Evolutionary conservation across 2,329 filamentous ascomycete genomes (phyloP), one percentile per base, ranked within the genome.

Genomic region (Atkinsonella hypoxylon): DNA sequence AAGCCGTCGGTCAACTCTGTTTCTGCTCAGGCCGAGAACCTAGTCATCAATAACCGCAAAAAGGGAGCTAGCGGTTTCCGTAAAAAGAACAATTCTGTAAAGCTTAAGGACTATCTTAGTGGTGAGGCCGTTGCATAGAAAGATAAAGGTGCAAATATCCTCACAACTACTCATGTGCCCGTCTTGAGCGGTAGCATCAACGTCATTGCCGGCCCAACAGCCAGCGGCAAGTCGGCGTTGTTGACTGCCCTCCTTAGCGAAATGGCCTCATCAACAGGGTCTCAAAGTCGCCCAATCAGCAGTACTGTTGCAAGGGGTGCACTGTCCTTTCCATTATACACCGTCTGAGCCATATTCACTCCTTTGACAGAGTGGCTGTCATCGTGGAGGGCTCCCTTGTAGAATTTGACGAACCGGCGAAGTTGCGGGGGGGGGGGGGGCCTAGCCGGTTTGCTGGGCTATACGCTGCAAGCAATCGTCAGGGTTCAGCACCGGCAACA

Each of bases 191-290:
- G n/a, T n/a, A n/a, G 43, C 17, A 53, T 69, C 3, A 69, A 62
- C 0, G 56, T 70, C 1, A 55, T 72, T 1, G 57, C 67, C 2
- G 70, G 70, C 0, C 67, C 68, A 2, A 64, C 70, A 1, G 64
- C 59, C 0, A 62, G 57, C 12, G 63, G 64, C 1, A 67, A 74
- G 51, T 67, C 67, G 0, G 68, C 67, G 0, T 54, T 71, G 0
- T 62, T 64, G 56, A 52, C 67, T 57, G 53, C 62, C 43, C 42
- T 72, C 26, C 57, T 69, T 2, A 64, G 63, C 2, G 64, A 65
- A 52, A 56, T 58, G 5, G n/a, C n/a, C n/a, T n/a, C n/a, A n/a
- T n/a, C n/a, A n/a, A n/a, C n/a, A n/a, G n/a, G n/a, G n/a, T n/a
- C n/a, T n/a, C n/a, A n/a, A n/a, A n/a, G n/a, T n/a, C n/a, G n/a